Conservation (phyloP, 2,329 filamentous ascomycete genomes). For the Endocalyx cinctus region DNA sequence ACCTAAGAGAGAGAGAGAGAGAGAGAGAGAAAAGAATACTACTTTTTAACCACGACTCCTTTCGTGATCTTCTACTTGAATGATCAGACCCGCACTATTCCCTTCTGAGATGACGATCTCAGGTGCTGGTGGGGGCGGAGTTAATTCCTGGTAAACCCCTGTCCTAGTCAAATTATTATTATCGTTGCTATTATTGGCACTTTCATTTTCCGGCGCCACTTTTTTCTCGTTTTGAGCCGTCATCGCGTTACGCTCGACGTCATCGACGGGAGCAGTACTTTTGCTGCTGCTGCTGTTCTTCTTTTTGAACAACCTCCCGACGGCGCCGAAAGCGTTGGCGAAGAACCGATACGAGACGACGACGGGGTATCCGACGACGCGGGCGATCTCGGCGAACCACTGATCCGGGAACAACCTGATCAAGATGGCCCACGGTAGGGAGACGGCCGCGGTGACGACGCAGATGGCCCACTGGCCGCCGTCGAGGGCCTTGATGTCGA, state of each 20-base stretch:
- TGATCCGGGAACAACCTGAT: constrained; percentile 47
- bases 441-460: constrained; percentile 43
- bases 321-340: constrained; percentile 11
- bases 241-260: too few species aligned
- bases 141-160: too few species aligned
- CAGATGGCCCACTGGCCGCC: constrained; percentile 52
- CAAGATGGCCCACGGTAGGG: constrained; percentile 44
- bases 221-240: constrained; percentile 9
- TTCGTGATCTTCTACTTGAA: constrained; percentile 21
- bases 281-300: too few species aligned
- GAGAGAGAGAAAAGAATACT: neutral
- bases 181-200: too few species aligned
- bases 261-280: too few species aligned
- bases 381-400: constrained; percentile 29
- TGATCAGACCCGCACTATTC: constrained; percentile 5
- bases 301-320: constrained; percentile 15
- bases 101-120: constrained; percentile 20
- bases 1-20: too few species aligned
- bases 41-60: constrained; percentile 12
- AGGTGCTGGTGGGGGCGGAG: too few species aligned
- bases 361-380: constrained; percentile 25
- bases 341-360: constrained; percentile 21
- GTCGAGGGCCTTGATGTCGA: constrained; percentile 44
- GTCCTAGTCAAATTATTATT: too few species aligned
- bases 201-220: neutral